Conservation (phyloP, 176 grass and related monocot species). For the Oryza glaberrima region DNA sequence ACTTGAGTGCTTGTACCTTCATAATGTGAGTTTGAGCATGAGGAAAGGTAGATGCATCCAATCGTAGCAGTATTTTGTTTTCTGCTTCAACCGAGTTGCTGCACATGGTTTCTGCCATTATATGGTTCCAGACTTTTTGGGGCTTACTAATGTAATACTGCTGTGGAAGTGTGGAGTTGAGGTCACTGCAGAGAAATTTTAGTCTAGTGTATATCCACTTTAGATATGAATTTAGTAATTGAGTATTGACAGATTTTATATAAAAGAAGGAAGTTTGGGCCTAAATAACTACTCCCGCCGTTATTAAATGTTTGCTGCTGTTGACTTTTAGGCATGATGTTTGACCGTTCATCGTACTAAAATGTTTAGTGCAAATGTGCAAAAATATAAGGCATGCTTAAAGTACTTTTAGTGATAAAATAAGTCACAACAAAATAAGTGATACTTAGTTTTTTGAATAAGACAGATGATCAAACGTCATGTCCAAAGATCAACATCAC, state of each 20-base stretch:
- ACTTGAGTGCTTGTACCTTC: neutral
- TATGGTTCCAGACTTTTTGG: neutral
- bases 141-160: neutral
- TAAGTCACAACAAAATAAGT: too few relatives aligned
- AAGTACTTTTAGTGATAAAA: too few relatives aligned
- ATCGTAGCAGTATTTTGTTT: neutral
- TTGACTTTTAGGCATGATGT: too few relatives aligned
- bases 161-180: neutral
- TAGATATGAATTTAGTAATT: neutral
- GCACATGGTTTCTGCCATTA: neutral
- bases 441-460: too few relatives aligned
- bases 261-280: neutral
- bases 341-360: too few relatives aligned
- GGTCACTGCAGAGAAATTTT: neutral
- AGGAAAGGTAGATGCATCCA: neutral
- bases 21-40: neutral
- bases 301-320: too few relatives aligned
- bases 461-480: too few relatives aligned
- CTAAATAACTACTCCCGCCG: neutral
- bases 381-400: too few relatives aligned
- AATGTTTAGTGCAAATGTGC: too few relatives aligned
- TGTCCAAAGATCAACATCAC: too few relatives aligned
- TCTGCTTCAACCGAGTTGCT: neutral
- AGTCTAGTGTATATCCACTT: neutral
- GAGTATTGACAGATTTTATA: conserved; percentile 1